Base-by-base conservation (phyloP, 2,329 filamentous ascomycete species). In the Dactylellina parvicollis region DNA sequence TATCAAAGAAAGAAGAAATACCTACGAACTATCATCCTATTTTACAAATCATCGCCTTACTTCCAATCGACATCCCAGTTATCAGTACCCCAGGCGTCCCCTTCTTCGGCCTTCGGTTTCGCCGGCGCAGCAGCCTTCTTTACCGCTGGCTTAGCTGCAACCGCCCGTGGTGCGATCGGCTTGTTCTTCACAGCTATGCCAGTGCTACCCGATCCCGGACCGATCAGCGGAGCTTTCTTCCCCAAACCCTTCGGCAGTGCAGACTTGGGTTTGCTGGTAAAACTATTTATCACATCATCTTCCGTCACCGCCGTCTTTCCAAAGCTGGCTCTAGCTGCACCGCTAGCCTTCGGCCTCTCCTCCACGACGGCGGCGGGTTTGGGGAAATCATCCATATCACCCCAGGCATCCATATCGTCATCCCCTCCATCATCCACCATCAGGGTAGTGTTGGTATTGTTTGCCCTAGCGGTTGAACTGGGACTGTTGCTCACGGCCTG, bases 261-360 rank as follows among this genome's bases (percentile, higher is more conserved):
- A 76, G 89, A 86, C 4, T 90, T 88, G 79, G 97, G 92, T 10
- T 93, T 92, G 10, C 92, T 92, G 20, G 98, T 81, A 93, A 95
- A 98, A 3, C 92, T 93, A 3, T 92, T 94, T 81, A 99, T 95
- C 0, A 94, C 94, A 80, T 99, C 94, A 1, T 89, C 89, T 24
- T 90, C 88, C 77, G 96, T 92, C 14, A 69, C 74, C 55, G 79
- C 73, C n/a, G 73, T 56, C 47, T 73, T 75, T 78, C 79, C 78
- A 65, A 69, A 80, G 76, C 18, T 81, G 81, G 74, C 83, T 82
- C 75, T 80, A 22, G 18, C 12, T 81, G 80, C 84, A 85, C 32
- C 80, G 80, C 77, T 83, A 83, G 38, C 82, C 81, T 61, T 82
- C 79, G 10, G 81, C 80, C 18, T 85, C 83, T 36, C 85, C 83